Evolutionary conservation across 805 yeast genomes (phyloP), one percentile per base, ranked within the genome.

Genomic region (Candida berthetii): DNA sequence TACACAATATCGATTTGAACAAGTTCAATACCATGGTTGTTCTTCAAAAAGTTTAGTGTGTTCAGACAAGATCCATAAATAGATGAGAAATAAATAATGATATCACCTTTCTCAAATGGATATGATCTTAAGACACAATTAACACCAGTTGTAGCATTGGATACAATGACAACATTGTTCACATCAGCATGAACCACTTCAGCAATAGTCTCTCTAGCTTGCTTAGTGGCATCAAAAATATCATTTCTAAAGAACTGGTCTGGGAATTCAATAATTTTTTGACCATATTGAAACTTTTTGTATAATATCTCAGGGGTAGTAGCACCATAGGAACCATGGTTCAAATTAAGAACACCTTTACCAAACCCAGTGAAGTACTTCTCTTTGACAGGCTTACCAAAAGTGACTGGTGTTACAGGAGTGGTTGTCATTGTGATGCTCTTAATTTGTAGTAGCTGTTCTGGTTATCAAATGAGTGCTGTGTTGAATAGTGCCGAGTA

Each of bases 321-420:
- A 1, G 71, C 61, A 1, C 88, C 89, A 52, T 59, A 82, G 1
- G 85, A 73, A 7, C 88, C 88, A 53, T 81, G 81, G 57, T 82
- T 82, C 36, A 80, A 70, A 14, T 76, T 74, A 4, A 57, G 55
- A 8, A 66, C 64, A 3, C 57, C 65, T 2, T 63, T 50, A 27
- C 61, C 71, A 11, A 78, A 62, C 14, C 56, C 49, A 1, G 64
- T 50, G 54, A 77, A 82, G 53, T 75, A 64, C 42, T 69, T 58
- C n/a, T 65, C 54, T 42, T 72, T 68, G 53, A 79, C 71, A 10
- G 58, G 50, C 42, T 66, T 69, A 6, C 86, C 85, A 50, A 80
- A 78, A 29, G 66, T 55, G 4, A 43, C 44, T n/a, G n/a, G 6
- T 28, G 31, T n/a, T n/a, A n/a, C n/a, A n/a, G n/a, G n/a, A n/a